phyloP scores from a whole-genome alignment of 2,329 filamentous ascomycete species.

The Orbilia blumenaviensis region DNA sequence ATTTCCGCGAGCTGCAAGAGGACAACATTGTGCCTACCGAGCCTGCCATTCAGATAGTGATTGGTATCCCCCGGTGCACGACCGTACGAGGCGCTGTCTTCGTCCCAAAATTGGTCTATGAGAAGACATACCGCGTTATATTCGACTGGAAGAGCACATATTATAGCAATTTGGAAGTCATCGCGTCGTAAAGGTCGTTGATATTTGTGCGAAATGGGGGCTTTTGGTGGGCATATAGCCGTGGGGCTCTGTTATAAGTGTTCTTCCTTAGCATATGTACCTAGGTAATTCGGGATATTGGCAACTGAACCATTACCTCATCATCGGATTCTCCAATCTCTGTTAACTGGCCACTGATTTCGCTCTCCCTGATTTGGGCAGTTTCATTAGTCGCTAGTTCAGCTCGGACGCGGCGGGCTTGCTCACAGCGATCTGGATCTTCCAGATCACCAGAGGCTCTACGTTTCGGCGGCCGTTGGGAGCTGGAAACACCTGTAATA shows the following conservation, averaged over 20 bases:
- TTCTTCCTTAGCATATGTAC: too few species aligned
- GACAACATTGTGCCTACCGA: constrained; percentile 58
- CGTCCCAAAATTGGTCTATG: constrained; percentile 59
- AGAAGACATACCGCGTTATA: constrained; percentile 56
- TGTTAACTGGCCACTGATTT: too few species aligned
- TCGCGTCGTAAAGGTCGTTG: not conserved
- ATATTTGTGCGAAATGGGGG: not conserved
- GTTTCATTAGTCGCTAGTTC: not conserved
- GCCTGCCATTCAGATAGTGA: constrained; percentile 58
- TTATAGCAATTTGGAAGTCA: constrained; percentile 57
- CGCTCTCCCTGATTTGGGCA: too few species aligned
- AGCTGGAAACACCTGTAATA: too few species aligned
- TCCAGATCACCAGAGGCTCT: not conserved
- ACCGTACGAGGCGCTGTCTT: constrained; percentile 55
- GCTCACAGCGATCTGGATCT: not conserved
- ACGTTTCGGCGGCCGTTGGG: too few species aligned
- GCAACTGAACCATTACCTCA: too few species aligned
- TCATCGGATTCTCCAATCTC: too few species aligned
- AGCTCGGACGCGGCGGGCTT: not conserved
- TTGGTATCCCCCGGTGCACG: constrained; percentile 58
- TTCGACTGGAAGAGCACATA: constrained; percentile 58
- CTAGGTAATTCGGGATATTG: too few species aligned
- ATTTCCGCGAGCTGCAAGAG: constrained; percentile 58
- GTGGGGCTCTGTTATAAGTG: too few species aligned
- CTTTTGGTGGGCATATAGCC: too few species aligned